A percentile compares a stretch with the other conserved stretches of the same genome.
Conservation (phyloP, 176 grass and related monocot species). For the Stipa capillata region DNA sequence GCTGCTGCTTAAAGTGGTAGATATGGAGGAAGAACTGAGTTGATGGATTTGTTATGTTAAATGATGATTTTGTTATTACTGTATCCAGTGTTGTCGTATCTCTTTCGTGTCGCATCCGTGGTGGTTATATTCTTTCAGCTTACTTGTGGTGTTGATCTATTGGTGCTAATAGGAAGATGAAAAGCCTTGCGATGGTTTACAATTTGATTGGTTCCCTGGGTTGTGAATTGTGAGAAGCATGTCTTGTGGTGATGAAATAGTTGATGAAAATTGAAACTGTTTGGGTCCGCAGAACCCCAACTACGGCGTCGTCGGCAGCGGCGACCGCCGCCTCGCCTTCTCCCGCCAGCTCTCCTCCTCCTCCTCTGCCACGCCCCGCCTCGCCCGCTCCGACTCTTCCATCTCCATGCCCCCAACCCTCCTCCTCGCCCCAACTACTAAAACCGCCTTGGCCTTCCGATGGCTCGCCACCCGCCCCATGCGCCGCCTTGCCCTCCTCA, state of each 20-base stretch:
- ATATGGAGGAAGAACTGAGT: neutral
- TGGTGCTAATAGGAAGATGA: too few relatives aligned
- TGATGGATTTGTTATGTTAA: neutral
- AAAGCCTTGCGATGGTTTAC: too few relatives aligned
- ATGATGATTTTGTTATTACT: neutral
- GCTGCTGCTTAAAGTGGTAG: neutral
- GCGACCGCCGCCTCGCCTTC: constrained; percentile 79
- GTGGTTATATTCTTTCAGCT: too few relatives aligned
- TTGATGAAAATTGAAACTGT: too few relatives aligned
- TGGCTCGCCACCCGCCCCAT: constrained; percentile 61
- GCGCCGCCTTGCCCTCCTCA: constrained; percentile 73
- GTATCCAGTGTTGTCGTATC: neutral
- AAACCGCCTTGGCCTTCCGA: neutral
- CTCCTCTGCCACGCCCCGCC: constrained; percentile 39
- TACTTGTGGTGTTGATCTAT: too few relatives aligned
- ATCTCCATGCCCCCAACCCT: constrained; percentile 48
- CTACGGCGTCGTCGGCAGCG: constrained; percentile 52
- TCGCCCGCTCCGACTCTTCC: constrained; percentile 60
- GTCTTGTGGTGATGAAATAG: too few relatives aligned
- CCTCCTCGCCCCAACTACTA: neutral
- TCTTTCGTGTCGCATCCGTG: too few relatives aligned
- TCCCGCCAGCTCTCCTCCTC: constrained; percentile 55
- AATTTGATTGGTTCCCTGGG: too few relatives aligned
- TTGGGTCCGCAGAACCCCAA: constrained; percentile 44
- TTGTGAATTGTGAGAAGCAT: too few relatives aligned